Evolutionary conservation across 192 early-diverging fungal species (phyloP), one percentile per base, ranked within the genome.

Genomic region (Podila epicladia): DNA sequence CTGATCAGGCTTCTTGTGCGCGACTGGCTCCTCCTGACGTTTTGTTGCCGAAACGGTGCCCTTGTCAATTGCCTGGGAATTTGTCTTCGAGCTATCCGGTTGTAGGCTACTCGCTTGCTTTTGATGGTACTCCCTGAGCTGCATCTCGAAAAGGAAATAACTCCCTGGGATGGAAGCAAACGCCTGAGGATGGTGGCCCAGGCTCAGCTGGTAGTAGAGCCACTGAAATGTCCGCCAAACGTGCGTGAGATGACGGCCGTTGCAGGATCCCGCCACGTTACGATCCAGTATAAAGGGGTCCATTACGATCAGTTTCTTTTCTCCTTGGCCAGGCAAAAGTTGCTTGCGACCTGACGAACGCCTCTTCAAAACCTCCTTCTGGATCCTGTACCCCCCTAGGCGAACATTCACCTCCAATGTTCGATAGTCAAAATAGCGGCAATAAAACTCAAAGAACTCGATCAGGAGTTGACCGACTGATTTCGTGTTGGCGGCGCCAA

Each of bases 341-440:
- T 31, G 5, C 11, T 31, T 31, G 17, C 45, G 60, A 5, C 48
- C 41, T 1, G 24, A 51, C 24, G 32, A 29, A 17, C 59, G 29
- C 5, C 19, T 19, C 28, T 55, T 74, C 13, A 59, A 45, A 19
- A 64, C 28, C 0, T 75, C 65, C 7, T 69, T 62, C 28, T 67
- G 66, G 11, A 65, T 24, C 11, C 65, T 28, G 41, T 72, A 17
- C 9, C 69, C 76, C 20, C 71, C 77, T 22, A 69, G 28, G 22
- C 77, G 77, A 31, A 80, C 62, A 13, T 80, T 80, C 62, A 80
- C 71, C 28, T 80, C 77, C 77, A 73, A 65, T 55, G 67, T 80
- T 33, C 73, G 77, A 26, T 80, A 80, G 35, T 80, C 77, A 31
- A 63, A 80, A 55, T 69, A 72, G 31, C 77, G 77, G 7, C 70